Base-by-base conservation (phyloP, 257 asterid genomes). In the Ligustrum vulgare region DNA sequence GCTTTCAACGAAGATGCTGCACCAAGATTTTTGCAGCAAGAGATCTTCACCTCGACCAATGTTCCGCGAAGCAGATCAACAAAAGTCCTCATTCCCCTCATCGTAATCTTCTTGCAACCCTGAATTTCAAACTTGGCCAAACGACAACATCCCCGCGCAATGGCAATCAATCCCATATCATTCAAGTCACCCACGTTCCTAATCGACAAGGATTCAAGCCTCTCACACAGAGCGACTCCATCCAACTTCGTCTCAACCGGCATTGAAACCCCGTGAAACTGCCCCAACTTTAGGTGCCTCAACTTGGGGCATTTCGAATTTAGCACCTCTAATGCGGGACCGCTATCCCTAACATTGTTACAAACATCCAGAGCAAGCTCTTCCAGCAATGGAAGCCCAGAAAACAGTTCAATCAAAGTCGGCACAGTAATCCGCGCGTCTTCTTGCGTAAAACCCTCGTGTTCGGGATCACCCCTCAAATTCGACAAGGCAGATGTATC, bases 111-210 rank as follows among this genome's bases (percentile, higher is more conserved):
- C 83, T 85, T 87, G 80, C 99, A 95, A 31, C 99, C 97, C 33
- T 82, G 85, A 72, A 93, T 82, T 79, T 95, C 98, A 70, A 95
- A 91, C 87, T 82, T 87, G 4, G 86, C 72, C 76, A 93, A 78
- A 64, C 84, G 86, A 80, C 84, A 84, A 75, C 99, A 95, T 56
- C 99, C 99, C 80, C 97, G 89, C 13, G 82, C 97, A 35, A 95
- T 93, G 28, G 94, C 99, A 39, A 95, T 93, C 87, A 95, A 79
- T 22, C 98, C 97, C 96, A 93, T 89, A 74, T 95, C 97, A 35
- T 78, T 79, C 81, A 95, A 79, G 82, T 93, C 97, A 31, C 86
- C 95, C 5, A 86, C 98, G 37, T 84, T 84, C 80, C 88, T 81
- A 41, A 95, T 84, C 18, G 97, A 90, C 79, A 95, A 73, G 13